Percentiles rank a stretch among this genome's conserved stretches.
Evolutionary conservation across 176 grass and related monocot species (phyloP).

Genomic region (Carex parvula): DNA sequence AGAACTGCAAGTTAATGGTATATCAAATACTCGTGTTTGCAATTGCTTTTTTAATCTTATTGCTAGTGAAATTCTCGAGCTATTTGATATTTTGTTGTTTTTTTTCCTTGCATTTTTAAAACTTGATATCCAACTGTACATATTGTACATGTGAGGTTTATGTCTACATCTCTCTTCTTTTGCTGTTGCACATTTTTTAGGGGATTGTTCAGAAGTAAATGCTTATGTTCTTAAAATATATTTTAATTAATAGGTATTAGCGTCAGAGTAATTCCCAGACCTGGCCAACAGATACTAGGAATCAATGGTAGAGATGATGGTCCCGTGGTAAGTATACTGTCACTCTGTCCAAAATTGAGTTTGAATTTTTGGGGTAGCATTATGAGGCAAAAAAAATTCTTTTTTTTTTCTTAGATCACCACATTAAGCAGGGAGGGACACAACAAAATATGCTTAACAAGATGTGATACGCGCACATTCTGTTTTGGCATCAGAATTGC

Average conservation of each 20-base stretch:
- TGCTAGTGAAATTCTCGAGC: background rate
- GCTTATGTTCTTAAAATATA: conserved; percentile 33
- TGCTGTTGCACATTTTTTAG: conserved; percentile 11
- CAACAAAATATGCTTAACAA: conserved; percentile 81
- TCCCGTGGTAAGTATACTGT: conserved; percentile 68
- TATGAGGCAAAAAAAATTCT: background rate
- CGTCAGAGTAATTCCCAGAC: conserved; percentile 75
- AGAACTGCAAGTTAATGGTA: conserved; percentile 93
- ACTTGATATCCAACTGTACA: background rate
- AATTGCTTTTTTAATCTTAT: background rate
- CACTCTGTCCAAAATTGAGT: conserved; percentile 10
- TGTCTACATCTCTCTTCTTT: background rate
- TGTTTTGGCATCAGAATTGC: conserved; percentile 94
- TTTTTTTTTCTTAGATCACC: conserved; percentile 62
- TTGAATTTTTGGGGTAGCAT: background rate
- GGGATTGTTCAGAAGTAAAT: conserved; percentile 9
- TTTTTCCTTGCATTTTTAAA: background rate
- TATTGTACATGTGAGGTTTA: background rate
- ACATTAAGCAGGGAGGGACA: conserved; percentile 72
- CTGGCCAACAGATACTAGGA: conserved; percentile 82
- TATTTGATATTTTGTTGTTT: conserved; percentile 17
- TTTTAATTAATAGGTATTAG: conserved; percentile 53
- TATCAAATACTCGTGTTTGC: background rate
- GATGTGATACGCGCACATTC: conserved; percentile 79
- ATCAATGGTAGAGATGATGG: conserved; percentile 97